Evolutionary conservation across 768 basidiomycete genomes (phyloP), one percentile per base, ranked within the genome.

Genomic region (Trametes cingulata): DNA sequence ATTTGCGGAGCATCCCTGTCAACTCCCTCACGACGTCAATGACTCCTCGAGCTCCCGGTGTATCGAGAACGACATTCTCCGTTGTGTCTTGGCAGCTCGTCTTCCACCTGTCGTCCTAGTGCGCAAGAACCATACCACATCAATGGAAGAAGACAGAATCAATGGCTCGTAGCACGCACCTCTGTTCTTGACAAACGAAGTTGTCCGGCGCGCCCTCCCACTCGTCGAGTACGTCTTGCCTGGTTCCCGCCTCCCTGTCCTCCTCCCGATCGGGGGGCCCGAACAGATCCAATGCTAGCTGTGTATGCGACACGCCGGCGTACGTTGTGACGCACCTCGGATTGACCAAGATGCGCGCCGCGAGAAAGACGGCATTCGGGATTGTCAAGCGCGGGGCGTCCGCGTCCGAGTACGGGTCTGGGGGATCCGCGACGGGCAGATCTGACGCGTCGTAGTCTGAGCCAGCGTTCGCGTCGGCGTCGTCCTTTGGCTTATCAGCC

Each of bases 321-420:
- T 99, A 99, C 20, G 96, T 98, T 36, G 96, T 98, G 52, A 96
- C 91, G 72, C 95, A 98, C 15, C 95, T 85, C 5, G 96, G 96
- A 69, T 98, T 98, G 56, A 99, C 88, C 64, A 99, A 73, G 67
- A 99, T 97, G 54, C 95, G 81, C 4, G 95, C 96, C 5, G 95
- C 89, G 8, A 84, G 77, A 75, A 95, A 97, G 9, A 87, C 87
- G 17, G 87, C 88, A 72, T 97, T 98, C 9, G 95, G 95, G 48
- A 94, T 90, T 14, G 83, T 80, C 20, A 91, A 67, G 53, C 75
- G 76, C 15, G 54, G 60, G 17, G 62, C 42, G 17, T 61, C 61
- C 43, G 71, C 64, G 42, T 73, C 69, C 6, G 71, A 67, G 19
- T 72, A 69, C 83, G 55, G 83, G 1, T 58, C 61, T 80, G 58